phyloP scores from a whole-genome alignment of 2,329 filamentous ascomycete genomes.

The Talaromyces atroroseus region DNA sequence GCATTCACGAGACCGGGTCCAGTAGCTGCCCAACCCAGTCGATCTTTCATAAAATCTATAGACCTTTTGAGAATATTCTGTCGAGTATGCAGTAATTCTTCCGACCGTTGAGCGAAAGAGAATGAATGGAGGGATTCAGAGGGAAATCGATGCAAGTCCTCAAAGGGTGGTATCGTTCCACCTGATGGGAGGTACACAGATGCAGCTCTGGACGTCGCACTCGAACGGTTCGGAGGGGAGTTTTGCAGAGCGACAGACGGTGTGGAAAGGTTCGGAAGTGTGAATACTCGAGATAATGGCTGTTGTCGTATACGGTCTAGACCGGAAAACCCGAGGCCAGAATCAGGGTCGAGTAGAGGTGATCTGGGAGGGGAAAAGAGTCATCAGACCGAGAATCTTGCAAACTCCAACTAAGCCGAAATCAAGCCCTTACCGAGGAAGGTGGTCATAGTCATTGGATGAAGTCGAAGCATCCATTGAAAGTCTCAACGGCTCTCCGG shows the following conservation, averaged over 20 bases:
- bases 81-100: conserved; percentile 83
- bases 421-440: conserved; percentile 59
- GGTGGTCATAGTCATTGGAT: conserved; percentile 58
- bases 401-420: neutral
- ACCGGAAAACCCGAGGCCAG: conserved; percentile 77
- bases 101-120: conserved; percentile 92
- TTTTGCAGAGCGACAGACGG: conserved; percentile 58
- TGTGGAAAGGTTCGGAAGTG: conserved; percentile 58
- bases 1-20: conserved; percentile 74
- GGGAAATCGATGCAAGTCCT: conserved; percentile 88
- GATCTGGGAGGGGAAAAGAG: conserved; percentile 50
- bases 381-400: conserved; percentile 13
- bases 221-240: conserved; percentile 65
- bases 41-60: conserved; percentile 94
- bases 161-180: conserved; percentile 65
- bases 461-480: conserved; percentile 66
- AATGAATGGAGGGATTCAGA: conserved; percentile 97
- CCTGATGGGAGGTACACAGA: conserved; percentile 55
- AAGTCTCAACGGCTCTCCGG: conserved; percentile 61
- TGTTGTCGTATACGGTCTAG: conserved; percentile 91
- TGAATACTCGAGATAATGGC: conserved; percentile 60
- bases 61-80: conserved; percentile 91
- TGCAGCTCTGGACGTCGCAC: conserved; percentile 51
- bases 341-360: conserved; percentile 80
- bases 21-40: conserved; percentile 71